Evolutionary conservation across 306 rosid genomes (phyloP), one percentile per base, ranked within the genome.

Genomic region (Cicer bijugum): DNA sequence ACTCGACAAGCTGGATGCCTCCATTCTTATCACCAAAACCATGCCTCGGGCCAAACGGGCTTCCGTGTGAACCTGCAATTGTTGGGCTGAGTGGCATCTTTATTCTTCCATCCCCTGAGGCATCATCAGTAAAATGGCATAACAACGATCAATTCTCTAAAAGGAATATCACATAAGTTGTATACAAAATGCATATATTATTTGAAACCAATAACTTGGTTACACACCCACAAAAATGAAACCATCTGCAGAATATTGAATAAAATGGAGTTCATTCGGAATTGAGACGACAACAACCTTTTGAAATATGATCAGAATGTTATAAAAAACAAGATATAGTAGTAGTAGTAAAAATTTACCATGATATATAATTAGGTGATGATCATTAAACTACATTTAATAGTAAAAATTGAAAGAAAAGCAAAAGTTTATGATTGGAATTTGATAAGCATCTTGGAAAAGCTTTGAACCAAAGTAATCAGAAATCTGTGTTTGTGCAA

Each of bases 31-130:
- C 73, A 2, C 61, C 74, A 50, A 87, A 76, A 51, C 87, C 85
- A 50, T 72, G 83, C 40, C 82, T 88, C 47, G 83, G 59, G 79
- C 86, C 86, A 61, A 88, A 91, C 9, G 96, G 84, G 69, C 88
- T 88, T 47, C 80, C 83, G 15, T 87, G 85, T 44, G 85, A 69
- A 61, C 89, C 86, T 7, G 81, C 80, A 80, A 88, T 46, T 16
- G 92, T 94, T 75, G 98, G 97, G 84, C 98, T 94, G 48, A 87
- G 87, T 39, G 98, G 98, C 92, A 78, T 87, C 88, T 94, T 93
- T 40, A 82, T 86, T 79, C 91, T 88, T 67, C 90, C 98, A 76
- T 94, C 98, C 72, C 86, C 97, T 88, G 92, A 79, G 70, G 72
- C 50, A 46, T 35, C 64, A 59, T 44, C 61, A 56, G 67, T 69